Evolutionary conservation across 495 filamentous ascomycete genomes (phyloP).

Genomic region (Aspergillus baeticus): DNA sequence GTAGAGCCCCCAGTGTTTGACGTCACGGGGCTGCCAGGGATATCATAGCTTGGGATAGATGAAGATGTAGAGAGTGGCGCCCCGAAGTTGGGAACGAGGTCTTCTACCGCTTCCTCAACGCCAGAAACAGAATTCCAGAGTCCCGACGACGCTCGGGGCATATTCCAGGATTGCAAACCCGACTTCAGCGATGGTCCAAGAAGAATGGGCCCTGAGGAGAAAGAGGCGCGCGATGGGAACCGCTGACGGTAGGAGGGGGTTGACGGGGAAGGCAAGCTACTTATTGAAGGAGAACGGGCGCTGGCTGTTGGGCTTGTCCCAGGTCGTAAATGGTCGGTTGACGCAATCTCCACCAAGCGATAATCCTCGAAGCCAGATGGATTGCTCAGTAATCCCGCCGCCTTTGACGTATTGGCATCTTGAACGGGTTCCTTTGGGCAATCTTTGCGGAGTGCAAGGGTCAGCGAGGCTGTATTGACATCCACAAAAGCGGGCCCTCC

Average conservation of each 20-base stretch:
- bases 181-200: conserved; percentile 24
- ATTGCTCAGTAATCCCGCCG: conserved; percentile 23
- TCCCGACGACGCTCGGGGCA: conserved; percentile 25
- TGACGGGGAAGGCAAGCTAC: conserved; percentile 20
- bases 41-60: not conserved
- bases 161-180: conserved; percentile 27
- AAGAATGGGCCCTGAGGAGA: conserved; percentile 25
- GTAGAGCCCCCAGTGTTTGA: conserved; percentile 10
- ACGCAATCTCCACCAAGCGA: conserved; percentile 72
- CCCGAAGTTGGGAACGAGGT: conserved; percentile 39
- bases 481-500: conserved; percentile 87
- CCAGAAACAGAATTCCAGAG: conserved; percentile 37
- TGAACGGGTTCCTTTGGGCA: conserved; percentile 25
- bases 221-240: conserved; percentile 30
- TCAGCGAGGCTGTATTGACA: conserved; percentile 84
- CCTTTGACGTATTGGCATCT: conserved; percentile 20
- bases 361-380: conserved; percentile 58
- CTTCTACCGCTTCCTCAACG: conserved; percentile 26
- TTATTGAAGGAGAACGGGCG: conserved; percentile 24
- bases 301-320: conserved; percentile 38
- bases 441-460: conserved; percentile 77
- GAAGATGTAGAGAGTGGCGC: conserved; percentile 22
- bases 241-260: conserved; percentile 26
- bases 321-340: conserved; percentile 74
- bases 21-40: not conserved